Base-by-base conservation (phyloP, 2,329 filamentous ascomycete genomes). In the Zymoseptoria crescenta region DNA sequence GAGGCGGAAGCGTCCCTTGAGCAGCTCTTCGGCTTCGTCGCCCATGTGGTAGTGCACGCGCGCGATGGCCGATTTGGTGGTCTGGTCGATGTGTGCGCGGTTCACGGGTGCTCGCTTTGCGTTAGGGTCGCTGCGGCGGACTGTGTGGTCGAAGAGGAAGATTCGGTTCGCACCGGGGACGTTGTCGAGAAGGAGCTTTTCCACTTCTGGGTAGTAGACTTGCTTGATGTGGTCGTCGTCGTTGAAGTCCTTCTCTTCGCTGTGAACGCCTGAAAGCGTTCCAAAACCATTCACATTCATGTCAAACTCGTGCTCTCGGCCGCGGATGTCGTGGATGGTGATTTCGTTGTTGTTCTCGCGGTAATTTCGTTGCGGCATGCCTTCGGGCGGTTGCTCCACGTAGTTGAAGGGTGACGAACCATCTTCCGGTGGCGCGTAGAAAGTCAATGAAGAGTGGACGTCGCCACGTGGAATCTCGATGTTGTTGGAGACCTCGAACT, bases 201-300 rank as follows among this genome's bases (percentile, higher is more conserved):
- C 87, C 8, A 96, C 83, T 71, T 96, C 91, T 0, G 90, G 87
- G 76, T 96, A 96, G 79, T 96, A 96, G 56, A 84, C 80, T 1
- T 75, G 68, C 68, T 82, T 76, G 74, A 96, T 89, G 61, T 82
- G 83, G 9, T 79, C 82, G 68, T 91, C 87, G 71, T 89, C 84
- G 3, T 73, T 74, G 73, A 93, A 95, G 49, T 83, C 80, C 10
- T 74, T 76, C 67, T 83, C 79, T 53, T 78, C 77, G 49, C 75
- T 76, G 30, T 81, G 76, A 1, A 90, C 74, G 66, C 79, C 74
- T 10, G 77, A 76, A 54, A 91, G 72, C 20, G 88, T 77, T 59
- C 84, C 79, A 77, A 96, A 96, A 64, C 89, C 89, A 72, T 92
- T 85, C 58, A 78, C 79, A 75, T 93, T 87, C 13, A 94, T 81